These are phyloP conservation scores for Lachancea nothofagi DNA, from an alignment of 805 yeast species.

Conservation along the genomic window DNA sequence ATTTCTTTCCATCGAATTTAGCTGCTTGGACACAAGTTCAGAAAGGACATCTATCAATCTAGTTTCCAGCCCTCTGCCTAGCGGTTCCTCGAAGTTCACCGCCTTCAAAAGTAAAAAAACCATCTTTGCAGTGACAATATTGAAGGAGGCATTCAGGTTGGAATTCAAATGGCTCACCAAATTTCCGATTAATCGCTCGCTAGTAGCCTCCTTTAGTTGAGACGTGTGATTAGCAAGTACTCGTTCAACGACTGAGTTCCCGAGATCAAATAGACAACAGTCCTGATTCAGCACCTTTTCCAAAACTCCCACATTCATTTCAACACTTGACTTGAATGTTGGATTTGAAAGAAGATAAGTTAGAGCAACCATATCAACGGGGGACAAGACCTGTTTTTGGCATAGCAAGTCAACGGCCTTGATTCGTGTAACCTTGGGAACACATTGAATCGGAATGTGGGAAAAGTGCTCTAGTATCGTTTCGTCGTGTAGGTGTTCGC, in stretches of 20 bases:
- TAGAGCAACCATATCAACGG: conserved; percentile 25
- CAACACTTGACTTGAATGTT: conserved; percentile 49
- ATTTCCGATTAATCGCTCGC: conserved; percentile 14
- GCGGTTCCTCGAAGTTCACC: background rate
- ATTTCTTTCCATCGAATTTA: background rate
- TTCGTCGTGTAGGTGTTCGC: conserved; percentile 9
- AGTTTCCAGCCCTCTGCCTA: background rate
- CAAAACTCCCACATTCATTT: conserved; percentile 34
- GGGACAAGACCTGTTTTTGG: conserved; percentile 6
- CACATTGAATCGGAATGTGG: conserved; percentile 48
- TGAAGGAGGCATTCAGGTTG: background rate
- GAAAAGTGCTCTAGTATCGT: conserved; percentile 10
- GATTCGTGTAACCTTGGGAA: conserved; percentile 33
- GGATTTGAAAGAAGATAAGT: conserved; percentile 43
- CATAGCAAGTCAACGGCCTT: conserved; percentile 25
- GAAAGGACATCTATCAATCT: background rate
- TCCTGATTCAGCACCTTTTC: conserved; percentile 11
- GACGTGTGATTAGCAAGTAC: conserved; percentile 40
- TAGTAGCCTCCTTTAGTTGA: conserved; percentile 34
- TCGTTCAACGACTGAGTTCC: conserved; percentile 29
- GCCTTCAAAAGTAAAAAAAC: conserved; percentile 1
- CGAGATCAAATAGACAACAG: conserved; percentile 13
- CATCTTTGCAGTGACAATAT: background rate
- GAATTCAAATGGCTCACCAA: background rate
- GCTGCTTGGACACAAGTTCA: background rate